phyloP scores from a whole-genome alignment of 2,329 filamentous ascomycete genomes.

The Dryadomyces quercus-mongolicae region DNA sequence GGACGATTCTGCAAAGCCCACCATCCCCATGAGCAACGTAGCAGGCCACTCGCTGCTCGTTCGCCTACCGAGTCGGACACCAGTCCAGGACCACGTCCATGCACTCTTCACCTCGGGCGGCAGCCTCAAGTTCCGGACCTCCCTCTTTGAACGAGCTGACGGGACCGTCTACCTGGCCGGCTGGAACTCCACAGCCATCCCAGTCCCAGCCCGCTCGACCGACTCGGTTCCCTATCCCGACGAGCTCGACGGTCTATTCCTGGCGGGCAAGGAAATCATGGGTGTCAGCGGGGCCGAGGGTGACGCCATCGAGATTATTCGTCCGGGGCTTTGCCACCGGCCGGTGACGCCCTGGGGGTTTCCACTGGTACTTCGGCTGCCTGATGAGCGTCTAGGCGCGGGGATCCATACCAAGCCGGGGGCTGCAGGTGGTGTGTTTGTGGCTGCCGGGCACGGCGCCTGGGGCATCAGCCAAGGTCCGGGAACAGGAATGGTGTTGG shows the following conservation, averaged over 20 bases:
- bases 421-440: conserved; percentile 50
- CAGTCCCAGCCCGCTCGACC: conserved; percentile 45
- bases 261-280: conserved; percentile 35
- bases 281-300: conserved; percentile 20
- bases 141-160: conserved; percentile 55
- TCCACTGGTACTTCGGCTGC: conserved; percentile 49
- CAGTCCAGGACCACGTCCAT: conserved; percentile 29
- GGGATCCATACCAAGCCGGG: conserved; percentile 26
- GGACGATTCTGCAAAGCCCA: conserved; percentile 26
- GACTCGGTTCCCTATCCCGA: conserved; percentile 32
- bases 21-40: conserved; percentile 46
- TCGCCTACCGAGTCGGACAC: conserved; percentile 41
- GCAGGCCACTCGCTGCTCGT: conserved; percentile 64
- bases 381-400: conserved; percentile 34
- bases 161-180: conserved; percentile 65
- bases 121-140: conserved; percentile 47
- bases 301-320: conserved; percentile 48
- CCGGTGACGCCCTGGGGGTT: conserved; percentile 52
- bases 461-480: conserved; percentile 58
- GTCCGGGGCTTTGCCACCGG: conserved; percentile 58
- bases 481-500: conserved; percentile 59
- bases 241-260: conserved; percentile 36
- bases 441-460: conserved; percentile 62
- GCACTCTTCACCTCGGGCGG: conserved; percentile 54
- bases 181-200: conserved; percentile 48